Evolutionary conservation across 169 alveolate species (phyloP).

Genomic region (Amoebophrya sp.): DNA sequence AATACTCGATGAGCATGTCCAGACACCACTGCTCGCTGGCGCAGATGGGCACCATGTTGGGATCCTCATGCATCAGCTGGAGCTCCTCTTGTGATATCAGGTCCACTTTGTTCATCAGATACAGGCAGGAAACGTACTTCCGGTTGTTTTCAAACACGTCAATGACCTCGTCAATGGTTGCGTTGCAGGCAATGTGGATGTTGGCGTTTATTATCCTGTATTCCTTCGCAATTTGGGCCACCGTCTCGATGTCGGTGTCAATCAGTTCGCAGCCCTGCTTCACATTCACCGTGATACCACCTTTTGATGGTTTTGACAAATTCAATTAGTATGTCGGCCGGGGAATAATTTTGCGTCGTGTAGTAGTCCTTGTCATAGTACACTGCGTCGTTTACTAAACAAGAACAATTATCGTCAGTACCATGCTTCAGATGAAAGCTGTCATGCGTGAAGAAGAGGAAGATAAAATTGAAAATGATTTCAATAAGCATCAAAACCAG

Average conservation of each 20-base stretch:
- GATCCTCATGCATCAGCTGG: not conserved
- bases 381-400: too few relatives aligned
- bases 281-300: slow-evolving; percentile 65
- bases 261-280: slow-evolving; percentile 56
- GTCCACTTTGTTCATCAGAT: slow-evolving; percentile 79
- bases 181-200: slow-evolving; percentile 82
- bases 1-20: slow-evolving; percentile 61
- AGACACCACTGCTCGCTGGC: not conserved
- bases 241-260: slow-evolving; percentile 67
- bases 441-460: too few relatives aligned
- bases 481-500: too few relatives aligned
- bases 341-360: not conserved
- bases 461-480: too few relatives aligned
- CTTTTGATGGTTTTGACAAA: slow-evolving; percentile 63
- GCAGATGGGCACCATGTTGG: not conserved
- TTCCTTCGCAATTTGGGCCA: slow-evolving; percentile 62
- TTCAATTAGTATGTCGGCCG: not conserved
- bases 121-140: slow-evolving; percentile 68
- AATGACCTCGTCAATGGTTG: slow-evolving; percentile 89
- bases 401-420: too few relatives aligned
- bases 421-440: too few relatives aligned
- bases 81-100: slow-evolving; percentile 48
- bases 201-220: slow-evolving; percentile 87
- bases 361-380: too few relatives aligned
- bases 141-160: slow-evolving; percentile 95